Conservation (phyloP, 2,329 filamentous ascomycete species). For the Calonectria multiphialidica region DNA sequence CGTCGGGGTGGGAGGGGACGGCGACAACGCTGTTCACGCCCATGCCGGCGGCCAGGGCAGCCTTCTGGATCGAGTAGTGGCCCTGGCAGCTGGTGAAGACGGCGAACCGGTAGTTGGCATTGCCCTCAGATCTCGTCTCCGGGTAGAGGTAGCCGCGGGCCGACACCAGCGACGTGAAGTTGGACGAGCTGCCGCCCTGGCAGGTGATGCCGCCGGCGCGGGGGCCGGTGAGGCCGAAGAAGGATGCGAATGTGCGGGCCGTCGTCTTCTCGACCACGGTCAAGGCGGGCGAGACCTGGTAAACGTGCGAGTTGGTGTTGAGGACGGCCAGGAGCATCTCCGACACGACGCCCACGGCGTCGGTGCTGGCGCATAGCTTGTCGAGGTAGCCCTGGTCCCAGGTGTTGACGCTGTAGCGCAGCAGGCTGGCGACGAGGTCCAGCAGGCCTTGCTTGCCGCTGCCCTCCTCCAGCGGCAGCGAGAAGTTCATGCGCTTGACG, state of each 20-base stretch:
- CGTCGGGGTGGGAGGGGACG: constrained; percentile 79
- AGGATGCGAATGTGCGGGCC: constrained; percentile 75
- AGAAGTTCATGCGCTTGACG: constrained; percentile 65
- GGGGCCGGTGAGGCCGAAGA: constrained; percentile 82
- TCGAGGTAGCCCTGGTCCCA: constrained; percentile 98
- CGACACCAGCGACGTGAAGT: constrained; percentile 86
- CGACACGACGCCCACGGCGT: constrained; percentile 84
- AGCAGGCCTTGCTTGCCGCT: constrained; percentile 81
- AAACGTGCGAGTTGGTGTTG: constrained; percentile 95
- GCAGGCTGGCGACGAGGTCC: constrained; percentile 76
- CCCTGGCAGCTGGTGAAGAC: constrained; percentile 91
- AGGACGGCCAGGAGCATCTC: constrained; percentile 87
- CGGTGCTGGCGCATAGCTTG: constrained; percentile 91
- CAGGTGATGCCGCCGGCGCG: constrained; percentile 80
- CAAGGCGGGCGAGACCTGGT: constrained; percentile 90
- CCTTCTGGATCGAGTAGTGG: constrained; percentile 95
- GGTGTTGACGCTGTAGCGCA: constrained; percentile 93
- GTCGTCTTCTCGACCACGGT: constrained; percentile 90
- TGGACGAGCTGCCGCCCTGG: constrained; percentile 87
- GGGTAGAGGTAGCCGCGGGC: constrained; percentile 90
- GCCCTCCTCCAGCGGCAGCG: constrained; percentile 67
- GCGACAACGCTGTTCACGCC: constrained; percentile 79
- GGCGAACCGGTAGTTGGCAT: constrained; percentile 74
- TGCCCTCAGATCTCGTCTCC: constrained; percentile 79
- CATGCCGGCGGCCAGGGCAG: constrained; percentile 87